Base-by-base conservation (phyloP, 768 basidiomycete species). In the Mycena metata region DNA sequence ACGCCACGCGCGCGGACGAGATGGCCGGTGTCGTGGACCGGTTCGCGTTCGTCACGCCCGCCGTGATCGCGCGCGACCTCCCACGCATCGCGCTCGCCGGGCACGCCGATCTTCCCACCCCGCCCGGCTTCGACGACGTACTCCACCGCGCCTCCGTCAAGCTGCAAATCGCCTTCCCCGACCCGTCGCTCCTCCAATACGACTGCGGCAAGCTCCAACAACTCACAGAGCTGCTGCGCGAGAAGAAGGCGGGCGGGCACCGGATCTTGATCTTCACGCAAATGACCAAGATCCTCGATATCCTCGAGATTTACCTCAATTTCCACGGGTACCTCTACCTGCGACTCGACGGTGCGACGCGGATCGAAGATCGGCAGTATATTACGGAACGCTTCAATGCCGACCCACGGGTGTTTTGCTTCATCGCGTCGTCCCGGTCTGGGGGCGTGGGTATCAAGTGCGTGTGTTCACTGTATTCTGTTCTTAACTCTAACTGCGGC, bases 191-290 rank as follows among this genome's bases (percentile, higher is more conserved):
- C 36, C 84, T 98, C 9, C 96, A 98, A 76, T 98, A 96, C 77
- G 96, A 99, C 77, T 98, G 96, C 74, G 96, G 96, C 50, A 99
- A 99, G 76, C 86, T 99, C 15, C 96, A 98, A 74, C 87, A 90
- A 64, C 87, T 99, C 10, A 87, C 90, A n/a, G 82, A 81, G 26
- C 82, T 99, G 30, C 83, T 99, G 12, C 89, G 94, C 50, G 88
- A 93, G 78, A 93, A 90, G 79, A 95, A 96, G 76, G 88, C 90
- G 0, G 95, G 90, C 8, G 95, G 96, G 0, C 96, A 98, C 76
- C 92, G 96, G 9, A 86, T 94, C 26, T 85, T 99, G 52, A 96
- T 99, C 69, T 99, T 99, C 80, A 98, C 96, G 0, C 96, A 99
- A 75, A 98, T 98, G 96, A 97, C 96, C 35, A 86, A 87, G 67